These are phyloP conservation scores for Boletus bicolor DNA, from an alignment of 768 basidiomycete species.

Conservation along the genomic window DNA sequence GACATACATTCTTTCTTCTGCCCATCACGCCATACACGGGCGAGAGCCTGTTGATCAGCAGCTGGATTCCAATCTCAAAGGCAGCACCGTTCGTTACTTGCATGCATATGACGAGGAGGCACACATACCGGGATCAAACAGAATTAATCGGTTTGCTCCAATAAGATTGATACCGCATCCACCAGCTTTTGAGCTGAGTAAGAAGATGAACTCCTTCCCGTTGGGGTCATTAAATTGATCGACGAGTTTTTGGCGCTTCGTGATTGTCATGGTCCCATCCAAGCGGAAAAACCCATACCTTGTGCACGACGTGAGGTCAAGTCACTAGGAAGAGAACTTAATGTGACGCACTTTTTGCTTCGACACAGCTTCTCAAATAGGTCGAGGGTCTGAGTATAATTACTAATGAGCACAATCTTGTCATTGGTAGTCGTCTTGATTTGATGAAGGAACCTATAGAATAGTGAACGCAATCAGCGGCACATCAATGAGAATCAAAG, in stretches of 20 bases:
- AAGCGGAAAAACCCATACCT: constrained; percentile 90
- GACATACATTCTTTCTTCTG: constrained; percentile 97
- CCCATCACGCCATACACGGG: constrained; percentile 98
- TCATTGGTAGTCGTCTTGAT: constrained; percentile 80
- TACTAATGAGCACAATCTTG: constrained; percentile 96
- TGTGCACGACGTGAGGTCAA: neutral
- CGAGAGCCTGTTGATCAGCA: constrained; percentile 96
- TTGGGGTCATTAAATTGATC: constrained; percentile 94
- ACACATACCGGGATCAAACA: constrained; percentile 84
- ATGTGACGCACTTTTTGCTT: constrained; percentile 64
- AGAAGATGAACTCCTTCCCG: constrained; percentile 91
- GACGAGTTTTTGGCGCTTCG: constrained; percentile 91
- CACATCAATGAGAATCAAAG: neutral
- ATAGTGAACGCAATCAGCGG: neutral
- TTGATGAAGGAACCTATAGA: constrained; percentile 73
- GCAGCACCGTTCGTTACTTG: neutral
- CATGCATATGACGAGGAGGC: neutral
- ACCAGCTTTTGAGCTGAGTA: constrained; percentile 93
- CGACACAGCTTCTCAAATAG: constrained; percentile 88
- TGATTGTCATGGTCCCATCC: constrained; percentile 92
- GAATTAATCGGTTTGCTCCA: constrained; percentile 90
- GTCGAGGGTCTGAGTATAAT: constrained; percentile 94
- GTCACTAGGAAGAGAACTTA: neutral
- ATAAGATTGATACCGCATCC: constrained; percentile 97
- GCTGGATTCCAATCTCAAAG: constrained; percentile 95